phyloP scores from a whole-genome alignment of 352 stramenopile species.

The Phytophthora brassicae region DNA sequence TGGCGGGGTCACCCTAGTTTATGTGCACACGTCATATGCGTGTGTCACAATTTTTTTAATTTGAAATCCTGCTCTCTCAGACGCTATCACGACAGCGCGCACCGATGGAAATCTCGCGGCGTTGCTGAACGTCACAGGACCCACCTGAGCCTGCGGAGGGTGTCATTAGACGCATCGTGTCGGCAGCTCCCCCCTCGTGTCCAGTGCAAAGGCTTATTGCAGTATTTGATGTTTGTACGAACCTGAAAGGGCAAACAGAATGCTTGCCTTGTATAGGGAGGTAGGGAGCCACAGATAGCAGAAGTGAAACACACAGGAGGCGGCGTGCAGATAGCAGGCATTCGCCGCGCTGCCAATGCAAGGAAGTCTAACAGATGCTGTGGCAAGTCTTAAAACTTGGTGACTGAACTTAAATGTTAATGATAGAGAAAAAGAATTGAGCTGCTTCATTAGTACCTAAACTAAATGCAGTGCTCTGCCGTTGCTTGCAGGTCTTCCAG shows the following conservation, averaged over 20 bases:
- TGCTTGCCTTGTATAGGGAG: neutral
- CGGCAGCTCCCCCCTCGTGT: neutral
- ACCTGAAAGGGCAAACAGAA: neutral
- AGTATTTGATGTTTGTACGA: neutral
- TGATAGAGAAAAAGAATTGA: neutral
- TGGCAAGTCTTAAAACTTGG: too few relatives aligned
- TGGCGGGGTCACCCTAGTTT: neutral
- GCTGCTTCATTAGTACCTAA: neutral
- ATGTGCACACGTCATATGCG: neutral
- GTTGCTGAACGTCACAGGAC: neutral
- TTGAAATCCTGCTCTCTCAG: neutral
- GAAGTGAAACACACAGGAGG: too few relatives aligned
- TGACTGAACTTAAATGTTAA: neutral
- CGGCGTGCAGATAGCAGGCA: too few relatives aligned
- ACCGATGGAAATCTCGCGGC: neutral
- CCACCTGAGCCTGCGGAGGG: neutral
- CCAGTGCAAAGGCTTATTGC: neutral
- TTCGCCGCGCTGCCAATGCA: too few relatives aligned
- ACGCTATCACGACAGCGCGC: neutral
- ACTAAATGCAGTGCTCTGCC: conserved; percentile 2
- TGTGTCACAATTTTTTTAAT: neutral
- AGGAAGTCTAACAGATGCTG: too few relatives aligned
- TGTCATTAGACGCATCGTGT: neutral
- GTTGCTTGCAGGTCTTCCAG: conserved; percentile 2
- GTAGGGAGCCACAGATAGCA: neutral